Evolutionary conservation across 2,329 filamentous ascomycete species (phyloP).

Genomic region (Epichloe gansuensis): DNA sequence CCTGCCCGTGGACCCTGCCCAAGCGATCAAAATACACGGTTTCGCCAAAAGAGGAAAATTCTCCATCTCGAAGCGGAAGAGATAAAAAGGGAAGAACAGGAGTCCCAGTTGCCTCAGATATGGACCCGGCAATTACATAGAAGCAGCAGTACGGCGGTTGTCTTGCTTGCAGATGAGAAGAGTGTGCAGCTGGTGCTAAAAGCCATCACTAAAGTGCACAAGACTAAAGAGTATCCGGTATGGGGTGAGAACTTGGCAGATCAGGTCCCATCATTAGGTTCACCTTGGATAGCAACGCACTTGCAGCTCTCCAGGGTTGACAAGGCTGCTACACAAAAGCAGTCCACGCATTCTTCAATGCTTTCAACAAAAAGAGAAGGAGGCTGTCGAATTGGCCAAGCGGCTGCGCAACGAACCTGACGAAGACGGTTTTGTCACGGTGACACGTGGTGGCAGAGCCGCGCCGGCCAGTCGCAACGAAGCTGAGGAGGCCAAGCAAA

Average conservation of each 20-base stretch:
- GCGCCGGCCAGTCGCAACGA: conserved; percentile 67
- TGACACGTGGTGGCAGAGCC: conserved; percentile 62
- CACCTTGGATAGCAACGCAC: conserved; percentile 49
- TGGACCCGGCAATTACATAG: conserved; percentile 62
- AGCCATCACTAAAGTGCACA: conserved; percentile 51
- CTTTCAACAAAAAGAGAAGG: conserved; percentile 61
- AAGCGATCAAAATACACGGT: conserved; percentile 29
- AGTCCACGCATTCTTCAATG: conserved; percentile 75
- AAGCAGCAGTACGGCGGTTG: conserved; percentile 69
- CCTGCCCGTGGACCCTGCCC: conserved; percentile 33
- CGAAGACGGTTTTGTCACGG: conserved; percentile 91
- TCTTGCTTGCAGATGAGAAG: conserved; percentile 71
- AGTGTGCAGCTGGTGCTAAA: conserved; percentile 68
- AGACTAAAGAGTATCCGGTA: conserved; percentile 46
- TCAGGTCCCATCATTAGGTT: conserved; percentile 46
- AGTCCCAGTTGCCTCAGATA: conserved; percentile 51
- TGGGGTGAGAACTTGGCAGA: conserved; percentile 57
- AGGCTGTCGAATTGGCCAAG: conserved; percentile 48
- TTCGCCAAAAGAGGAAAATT: conserved; percentile 30
- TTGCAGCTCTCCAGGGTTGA: conserved; percentile 61
- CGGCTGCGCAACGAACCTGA: conserved; percentile 68
- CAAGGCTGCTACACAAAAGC: conserved; percentile 52
- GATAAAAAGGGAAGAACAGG: conserved; percentile 41
- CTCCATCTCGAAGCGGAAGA: conserved; percentile 43
- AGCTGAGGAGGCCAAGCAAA: conserved; percentile 45